Base-by-base conservation (phyloP, 371 early-diverging fungal genomes). In the Smittium mucronatum region DNA sequence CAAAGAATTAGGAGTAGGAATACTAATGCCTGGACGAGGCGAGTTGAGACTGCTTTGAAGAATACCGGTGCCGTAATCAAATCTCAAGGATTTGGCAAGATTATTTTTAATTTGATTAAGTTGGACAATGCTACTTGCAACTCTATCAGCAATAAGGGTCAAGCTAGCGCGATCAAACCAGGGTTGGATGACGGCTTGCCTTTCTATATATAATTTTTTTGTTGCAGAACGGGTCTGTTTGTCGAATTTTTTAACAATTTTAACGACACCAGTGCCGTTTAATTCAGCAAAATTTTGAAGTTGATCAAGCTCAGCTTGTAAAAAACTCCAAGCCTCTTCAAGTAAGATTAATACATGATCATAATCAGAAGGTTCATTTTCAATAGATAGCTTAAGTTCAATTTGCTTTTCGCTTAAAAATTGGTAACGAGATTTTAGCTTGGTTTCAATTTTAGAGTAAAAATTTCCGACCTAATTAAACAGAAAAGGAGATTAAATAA, bases 221-320 rank as follows among this genome's bases (percentile, higher is more conserved):
- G 93, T 96, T 30, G 87, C 89, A 1, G 93, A 90, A 78, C 93
- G 93, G 28, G 92, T 88, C 30, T 95, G 89, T 80, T 97, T 97
- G 82, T 97, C 98, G 93, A 93, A 97, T 77, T 97, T 97, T 74
- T 97, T 97, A 65, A 97, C 77, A 61, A 97, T 97, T 83, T 97
- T 97, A 31, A 94, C 79, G 73, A 97, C 96, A 0, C 96, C 98
- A 28, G 93, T 92, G 34, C 88, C 90, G 75, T 97, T 97, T 36
- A 95, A 83, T 78, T 95, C 94, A 57, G 96, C 94, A 75, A 92
- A 97, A 86, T 91, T 93, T 88, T 93, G 95, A 36, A 97, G 87
- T 74, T 96, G 96, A 70, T 90, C 89, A 36, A 96, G 78, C 70
- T 95, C 98, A 60, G 89, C 89, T 66, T 93, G 92, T 76, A 93